Evolutionary conservation across 176 grass and related monocot species (phyloP), one percentile per base, ranked within the genome.

Genomic region (Microstegium vimineum): DNA sequence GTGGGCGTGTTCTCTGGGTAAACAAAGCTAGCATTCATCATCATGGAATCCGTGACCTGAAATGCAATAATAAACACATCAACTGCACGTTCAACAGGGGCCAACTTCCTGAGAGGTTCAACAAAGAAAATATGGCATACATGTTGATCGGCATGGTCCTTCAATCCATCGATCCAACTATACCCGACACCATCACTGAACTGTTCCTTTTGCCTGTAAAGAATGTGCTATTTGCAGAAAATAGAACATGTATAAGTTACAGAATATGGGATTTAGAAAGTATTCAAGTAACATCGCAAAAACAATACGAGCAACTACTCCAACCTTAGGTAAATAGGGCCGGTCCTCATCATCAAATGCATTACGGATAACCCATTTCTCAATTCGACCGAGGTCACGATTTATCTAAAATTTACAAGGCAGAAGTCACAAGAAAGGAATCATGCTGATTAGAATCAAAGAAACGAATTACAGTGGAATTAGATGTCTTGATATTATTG

Each of bases 151-250:
- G 96, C 91, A 89, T 99, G 89, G 81, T 95, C 91, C 82, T 95
- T 99, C 83, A 99, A 78, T 31, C 93, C 91, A 87, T 99, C 96
- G 54, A 99, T 99, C 97, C 97, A 99, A 87, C 93, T 94, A 82
- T 99, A 99, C 9, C 97, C 97, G 16, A 99, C 97, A 46, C 93
- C 93, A 83, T 99, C 97, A 73, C 97, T 99, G 83, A 99, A 99
- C 83, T 99, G 97, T 67, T 99, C 97, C 90, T 99, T 99, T 45
- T 99, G 97, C 79, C 97, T 90, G 78, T 99, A 99, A 25, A 99
- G 89, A 78, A 99, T 99, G 60, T 96, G 97, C 97, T 99, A 69
- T 67, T 47, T 40, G 76, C 23, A 89, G 69, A 83, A 86, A 87
- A 79, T 38, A 82, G 32, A 80, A 75, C 28, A 11, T 43, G n/a